These are phyloP conservation scores for Aureobasidium vineae DNA, from an alignment of 2,329 filamentous ascomycete genomes.

Conservation along the genomic window DNA sequence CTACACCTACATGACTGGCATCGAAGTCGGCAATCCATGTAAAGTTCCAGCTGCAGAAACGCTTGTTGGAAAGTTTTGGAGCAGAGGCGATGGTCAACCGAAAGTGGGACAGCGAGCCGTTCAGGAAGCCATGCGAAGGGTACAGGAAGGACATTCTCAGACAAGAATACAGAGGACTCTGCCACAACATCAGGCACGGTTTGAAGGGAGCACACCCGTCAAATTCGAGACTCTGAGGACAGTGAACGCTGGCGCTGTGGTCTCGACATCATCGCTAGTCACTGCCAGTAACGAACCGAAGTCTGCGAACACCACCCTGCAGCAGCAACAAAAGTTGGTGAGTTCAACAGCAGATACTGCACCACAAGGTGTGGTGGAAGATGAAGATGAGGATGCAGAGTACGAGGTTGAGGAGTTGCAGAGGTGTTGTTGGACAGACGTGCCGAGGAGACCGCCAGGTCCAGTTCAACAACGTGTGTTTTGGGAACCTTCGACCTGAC, in stretches of 20 bases:
- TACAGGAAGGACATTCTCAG: not conserved
- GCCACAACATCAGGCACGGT: not conserved
- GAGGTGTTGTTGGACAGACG: not conserved
- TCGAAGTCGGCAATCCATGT: not conserved
- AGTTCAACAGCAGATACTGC: not conserved
- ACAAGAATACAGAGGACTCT: not conserved
- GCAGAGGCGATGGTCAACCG: not conserved
- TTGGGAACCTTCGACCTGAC: not conserved
- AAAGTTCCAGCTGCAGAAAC: not conserved
- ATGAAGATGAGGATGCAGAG: not conserved
- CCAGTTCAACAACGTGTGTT: not conserved
- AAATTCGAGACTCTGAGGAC: too few relatives aligned
- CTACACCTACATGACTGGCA: slow-evolving; percentile 4
- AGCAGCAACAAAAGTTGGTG: not conserved
- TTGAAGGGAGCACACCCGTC: not conserved
- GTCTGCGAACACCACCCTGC: not conserved
- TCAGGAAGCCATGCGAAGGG: not conserved
- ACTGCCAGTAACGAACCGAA: not conserved
- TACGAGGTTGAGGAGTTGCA: not conserved
- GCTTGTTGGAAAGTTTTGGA: not conserved
- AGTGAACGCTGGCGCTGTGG: too few relatives aligned
- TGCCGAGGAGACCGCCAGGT: not conserved
- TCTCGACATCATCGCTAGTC: not conserved
- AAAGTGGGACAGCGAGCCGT: not conserved
- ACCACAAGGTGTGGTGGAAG: not conserved